Evolutionary conservation across 345 rosid genomes (phyloP).

Genomic region (Hypericum perforatum): DNA sequence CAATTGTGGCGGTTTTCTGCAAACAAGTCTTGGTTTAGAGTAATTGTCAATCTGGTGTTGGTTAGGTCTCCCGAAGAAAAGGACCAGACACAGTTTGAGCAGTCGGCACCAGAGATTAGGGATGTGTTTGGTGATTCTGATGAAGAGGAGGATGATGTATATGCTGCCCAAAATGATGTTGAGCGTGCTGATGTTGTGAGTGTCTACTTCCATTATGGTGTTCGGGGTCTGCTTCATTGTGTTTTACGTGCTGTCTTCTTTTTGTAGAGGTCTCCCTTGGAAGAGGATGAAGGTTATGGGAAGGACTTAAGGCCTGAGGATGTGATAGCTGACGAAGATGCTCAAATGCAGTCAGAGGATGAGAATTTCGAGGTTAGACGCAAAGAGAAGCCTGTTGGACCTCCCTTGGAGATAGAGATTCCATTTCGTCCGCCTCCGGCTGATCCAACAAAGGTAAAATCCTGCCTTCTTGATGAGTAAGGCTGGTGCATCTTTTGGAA

Average conservation of each 20-base stretch:
- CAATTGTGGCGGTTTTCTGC: too few species aligned
- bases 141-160: slow-evolving; percentile 76
- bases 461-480: slow-evolving; percentile 6
- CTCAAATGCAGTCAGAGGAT: slow-evolving; percentile 68
- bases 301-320: slow-evolving; percentile 66
- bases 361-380: slow-evolving; percentile 64
- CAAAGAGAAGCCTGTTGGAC: slow-evolving; percentile 84
- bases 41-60: too few species aligned
- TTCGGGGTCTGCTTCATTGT: too few species aligned
- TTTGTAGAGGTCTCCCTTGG: slow-evolving; percentile 60
- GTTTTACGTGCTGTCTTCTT: slow-evolving; percentile 4
- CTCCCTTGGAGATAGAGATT: slow-evolving; percentile 82
- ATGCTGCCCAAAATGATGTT: slow-evolving; percentile 53
- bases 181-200: slow-evolving; percentile 64
- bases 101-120: slow-evolving; percentile 75
- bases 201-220: neutral
- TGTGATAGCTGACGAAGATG: slow-evolving; percentile 70
- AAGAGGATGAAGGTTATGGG: slow-evolving; percentile 71
- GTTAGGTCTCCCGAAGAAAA: slow-evolving; percentile 54
- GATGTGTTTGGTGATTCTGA: slow-evolving; percentile 98
- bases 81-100: slow-evolving; percentile 47
- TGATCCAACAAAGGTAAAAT: slow-evolving; percentile 55
- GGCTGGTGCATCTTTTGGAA: too few species aligned
- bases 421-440: slow-evolving; percentile 84
- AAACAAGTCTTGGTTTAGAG: too few species aligned